Evolutionary conservation across 2,329 filamentous ascomycete genomes (phyloP).

Genomic region (Decorospora gaudefroyi): DNA sequence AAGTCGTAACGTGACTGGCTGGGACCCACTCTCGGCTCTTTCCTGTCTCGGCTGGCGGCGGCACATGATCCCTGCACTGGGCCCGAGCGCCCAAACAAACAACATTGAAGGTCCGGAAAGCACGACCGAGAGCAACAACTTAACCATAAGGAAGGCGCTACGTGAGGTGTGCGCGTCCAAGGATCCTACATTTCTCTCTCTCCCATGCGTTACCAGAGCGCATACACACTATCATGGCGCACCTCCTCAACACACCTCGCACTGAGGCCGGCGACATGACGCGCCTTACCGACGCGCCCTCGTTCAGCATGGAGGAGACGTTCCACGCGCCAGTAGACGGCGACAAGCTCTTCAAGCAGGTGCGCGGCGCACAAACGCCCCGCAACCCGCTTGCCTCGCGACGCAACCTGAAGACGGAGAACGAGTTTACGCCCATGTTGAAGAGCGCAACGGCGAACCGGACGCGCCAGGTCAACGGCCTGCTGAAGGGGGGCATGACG

Average conservation of each 20-base stretch:
- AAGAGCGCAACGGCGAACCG: slow-evolving; percentile 78
- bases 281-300: slow-evolving; percentile 71
- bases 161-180: slow-evolving; percentile 21
- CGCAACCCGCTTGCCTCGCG: slow-evolving; percentile 66
- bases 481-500: slow-evolving; percentile 41
- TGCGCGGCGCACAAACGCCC: slow-evolving; percentile 72
- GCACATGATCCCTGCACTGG: slow-evolving; percentile 13
- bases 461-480: slow-evolving; percentile 49
- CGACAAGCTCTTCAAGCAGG: slow-evolving; percentile 73
- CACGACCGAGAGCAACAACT: too few relatives aligned
- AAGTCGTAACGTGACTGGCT: slow-evolving; percentile 30
- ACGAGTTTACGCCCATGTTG: slow-evolving; percentile 92
- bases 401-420: slow-evolving; percentile 61
- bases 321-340: slow-evolving; percentile 75
- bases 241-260: slow-evolving; percentile 78
- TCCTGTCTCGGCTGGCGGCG: slow-evolving; percentile 16
- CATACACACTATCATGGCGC: slow-evolving; percentile 49
- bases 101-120: too few relatives aligned
- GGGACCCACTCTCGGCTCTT: slow-evolving; percentile 19
- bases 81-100: slow-evolving; percentile 25
- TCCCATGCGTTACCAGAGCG: slow-evolving; percentile 35
- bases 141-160: slow-evolving; percentile 13
- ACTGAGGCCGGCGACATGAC: slow-evolving; percentile 85
- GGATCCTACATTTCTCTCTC: slow-evolving; percentile 30
- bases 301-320: slow-evolving; percentile 84